These are phyloP conservation scores for Talaromyces sp. DNA, from an alignment of 2,329 filamentous ascomycete genomes.

Conservation along the genomic window DNA sequence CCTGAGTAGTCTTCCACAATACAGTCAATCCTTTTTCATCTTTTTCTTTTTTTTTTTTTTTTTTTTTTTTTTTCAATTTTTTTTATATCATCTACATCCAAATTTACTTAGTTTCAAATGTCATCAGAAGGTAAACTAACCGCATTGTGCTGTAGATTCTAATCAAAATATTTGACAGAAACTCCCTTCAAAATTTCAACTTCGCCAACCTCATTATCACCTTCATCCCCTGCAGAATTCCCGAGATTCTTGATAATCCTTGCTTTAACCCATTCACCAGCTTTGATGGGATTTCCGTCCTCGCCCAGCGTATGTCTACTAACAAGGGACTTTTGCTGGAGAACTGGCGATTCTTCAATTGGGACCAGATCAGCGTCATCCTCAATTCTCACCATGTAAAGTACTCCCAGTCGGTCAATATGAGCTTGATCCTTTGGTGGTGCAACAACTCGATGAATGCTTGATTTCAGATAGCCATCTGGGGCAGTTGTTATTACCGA, in stretches of 20 bases:
- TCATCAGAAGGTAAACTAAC: too few relatives aligned
- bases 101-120: too few relatives aligned
- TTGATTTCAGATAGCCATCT: constrained; percentile 1
- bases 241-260: constrained; percentile 27
- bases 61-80: too few relatives aligned
- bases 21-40: too few relatives aligned
- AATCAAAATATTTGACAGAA: constrained; percentile 6
- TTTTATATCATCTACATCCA: too few relatives aligned
- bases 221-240: neutral
- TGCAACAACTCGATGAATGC: constrained; percentile 2
- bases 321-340: constrained; percentile 30
- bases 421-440: constrained; percentile 2
- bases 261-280: constrained; percentile 28
- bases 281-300: constrained; percentile 27
- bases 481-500: neutral
- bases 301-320: constrained; percentile 12
- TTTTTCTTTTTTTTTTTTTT: too few relatives aligned
- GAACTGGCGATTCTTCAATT: constrained; percentile 16
- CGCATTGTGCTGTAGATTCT: neutral
- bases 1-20: neutral
- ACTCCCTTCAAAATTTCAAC: constrained; percentile 6
- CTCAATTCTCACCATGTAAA: constrained; percentile 4
- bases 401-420: neutral
- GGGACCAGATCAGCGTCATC: constrained; percentile 4
- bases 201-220: constrained; percentile 1